Conservation (phyloP, 257 asterid species). For the Nemophila menziesii region DNA sequence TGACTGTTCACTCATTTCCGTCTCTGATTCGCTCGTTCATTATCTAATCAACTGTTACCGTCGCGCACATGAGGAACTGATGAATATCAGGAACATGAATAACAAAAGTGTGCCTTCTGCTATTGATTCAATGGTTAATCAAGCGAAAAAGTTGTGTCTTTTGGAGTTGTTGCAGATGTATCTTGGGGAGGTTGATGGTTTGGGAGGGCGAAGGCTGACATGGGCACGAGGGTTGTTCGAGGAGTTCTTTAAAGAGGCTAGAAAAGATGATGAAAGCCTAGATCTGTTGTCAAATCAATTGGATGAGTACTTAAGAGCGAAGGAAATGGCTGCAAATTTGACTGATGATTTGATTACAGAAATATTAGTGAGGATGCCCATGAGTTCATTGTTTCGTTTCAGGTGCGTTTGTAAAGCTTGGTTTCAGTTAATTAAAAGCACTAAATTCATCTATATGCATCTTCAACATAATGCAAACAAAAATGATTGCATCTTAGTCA, state of each 20-base stretch:
- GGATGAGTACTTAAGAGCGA: slow-evolving; percentile 87
- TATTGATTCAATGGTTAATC: slow-evolving; percentile 55
- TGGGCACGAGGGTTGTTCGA: slow-evolving; percentile 67
- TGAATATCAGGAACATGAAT: slow-evolving; percentile 63
- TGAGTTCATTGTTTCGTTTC: background rate
- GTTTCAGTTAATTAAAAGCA: background rate
- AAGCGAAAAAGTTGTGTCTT: slow-evolving; percentile 53
- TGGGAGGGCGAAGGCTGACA: slow-evolving; percentile 42
- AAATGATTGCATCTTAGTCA: too few relatives aligned
- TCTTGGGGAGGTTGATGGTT: slow-evolving; percentile 42
- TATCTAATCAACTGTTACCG: slow-evolving; percentile 58
- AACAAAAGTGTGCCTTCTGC: slow-evolving; percentile 50
- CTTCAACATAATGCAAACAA: too few relatives aligned
- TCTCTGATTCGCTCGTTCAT: slow-evolving; percentile 69
- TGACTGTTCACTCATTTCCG: slow-evolving; percentile 31
- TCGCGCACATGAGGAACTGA: slow-evolving; percentile 75
- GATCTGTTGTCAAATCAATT: slow-evolving; percentile 69
- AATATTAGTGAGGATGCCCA: slow-evolving; percentile 1
- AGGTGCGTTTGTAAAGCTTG: slow-evolving; percentile 1
- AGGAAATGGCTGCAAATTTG: too few relatives aligned
- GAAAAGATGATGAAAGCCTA: slow-evolving; percentile 71
- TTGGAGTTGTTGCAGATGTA: slow-evolving; percentile 65
- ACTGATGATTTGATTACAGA: background rate
- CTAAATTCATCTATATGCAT: background rate
- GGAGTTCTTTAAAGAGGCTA: slow-evolving; percentile 69